Percentiles rank a stretch among this genome's conserved stretches.
phyloP scores from a whole-genome alignment of 2,329 filamentous ascomycete genomes.

The Sporothrix humicola region DNA sequence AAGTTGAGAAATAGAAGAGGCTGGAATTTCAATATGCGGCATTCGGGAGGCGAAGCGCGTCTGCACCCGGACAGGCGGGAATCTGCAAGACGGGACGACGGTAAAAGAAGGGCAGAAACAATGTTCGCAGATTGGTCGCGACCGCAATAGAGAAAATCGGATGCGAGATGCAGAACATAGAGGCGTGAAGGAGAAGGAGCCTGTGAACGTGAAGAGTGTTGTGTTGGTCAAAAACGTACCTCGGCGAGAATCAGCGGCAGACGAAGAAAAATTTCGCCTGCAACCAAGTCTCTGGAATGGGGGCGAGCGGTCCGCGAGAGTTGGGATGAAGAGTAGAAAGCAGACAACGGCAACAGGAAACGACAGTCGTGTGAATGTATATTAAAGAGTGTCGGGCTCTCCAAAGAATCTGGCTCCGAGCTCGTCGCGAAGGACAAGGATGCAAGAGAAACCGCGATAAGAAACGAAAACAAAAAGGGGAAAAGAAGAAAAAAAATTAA shows the following conservation, averaged over 20 bases:
- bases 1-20: conserved; percentile 5
- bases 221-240: conserved; percentile 31
- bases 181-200: not conserved
- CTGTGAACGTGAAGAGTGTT: not conserved
- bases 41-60: conserved; percentile 19
- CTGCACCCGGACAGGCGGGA: conserved; percentile 20
- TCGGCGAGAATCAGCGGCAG: conserved; percentile 38
- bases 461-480: not conserved
- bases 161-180: not conserved
- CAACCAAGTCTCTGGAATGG: conserved; percentile 36
- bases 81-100: conserved; percentile 25
- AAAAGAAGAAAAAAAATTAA: conserved; percentile 2
- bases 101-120: conserved; percentile 7
- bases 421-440: conserved; percentile 8
- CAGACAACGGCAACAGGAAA: not conserved
- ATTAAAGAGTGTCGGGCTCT: not conserved
- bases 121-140: not conserved
- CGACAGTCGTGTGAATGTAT: conserved; percentile 2
- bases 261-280: conserved; percentile 37
- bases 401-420: not conserved
- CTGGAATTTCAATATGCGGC: not conserved
- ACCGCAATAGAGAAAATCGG: not conserved
- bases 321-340: not conserved
- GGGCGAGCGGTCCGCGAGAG: not conserved
- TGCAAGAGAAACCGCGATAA: not conserved